Evolutionary conservation across 768 basidiomycete species (phyloP), one percentile per base, ranked within the genome.

Genomic region (Trichaptum fuscoviolaceum): DNA sequence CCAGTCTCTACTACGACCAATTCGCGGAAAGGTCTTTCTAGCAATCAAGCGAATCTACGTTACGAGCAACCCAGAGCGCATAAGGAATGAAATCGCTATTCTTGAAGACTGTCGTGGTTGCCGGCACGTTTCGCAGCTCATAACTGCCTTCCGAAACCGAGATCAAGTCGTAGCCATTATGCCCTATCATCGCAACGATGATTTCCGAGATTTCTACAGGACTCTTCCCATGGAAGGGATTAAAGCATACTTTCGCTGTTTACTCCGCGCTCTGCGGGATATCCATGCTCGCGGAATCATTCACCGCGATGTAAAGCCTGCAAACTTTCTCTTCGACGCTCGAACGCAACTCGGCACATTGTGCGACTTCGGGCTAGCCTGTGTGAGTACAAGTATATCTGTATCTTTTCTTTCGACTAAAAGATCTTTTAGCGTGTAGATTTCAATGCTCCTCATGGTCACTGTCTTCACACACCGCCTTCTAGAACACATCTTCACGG

Each of bases 21-120:
- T 69, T 27, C 81, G 76, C 12, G 77, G 77, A 34, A 87, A 87
- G 69, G 86, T 89, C 6, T 95, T 90, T 71, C 95, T 99, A 57
- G 97, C 97, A 0, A 80, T 99, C 73, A 99, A 99, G 80, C 86
- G 96, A 68, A 98, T 99, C 75, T 94, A 99, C 75, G 96, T 95
- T 10, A 99, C 97, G 0, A 96, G 94, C 75, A 93, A 89, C 70
- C 97, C 97, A 0, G 89, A 91, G 63, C 83, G 96, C 24, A 96
- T 99, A 72, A 83, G 87, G 60, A 99, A 99, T 75, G 97, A 99
- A 76, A 85, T 99, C 64, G 79, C 87, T 7, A 95, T 99, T 66
- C 85, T 99, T 81, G 89, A 94, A 73, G 88, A 90, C 65, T 87
- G 87, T 76, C 85, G 93, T 72, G 89, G 92, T 1, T 92, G 91